Evolutionary conservation across 192 early-diverging fungal genomes (phyloP), one percentile per base, ranked within the genome.

Genomic region (Funneliformis mosseae): DNA sequence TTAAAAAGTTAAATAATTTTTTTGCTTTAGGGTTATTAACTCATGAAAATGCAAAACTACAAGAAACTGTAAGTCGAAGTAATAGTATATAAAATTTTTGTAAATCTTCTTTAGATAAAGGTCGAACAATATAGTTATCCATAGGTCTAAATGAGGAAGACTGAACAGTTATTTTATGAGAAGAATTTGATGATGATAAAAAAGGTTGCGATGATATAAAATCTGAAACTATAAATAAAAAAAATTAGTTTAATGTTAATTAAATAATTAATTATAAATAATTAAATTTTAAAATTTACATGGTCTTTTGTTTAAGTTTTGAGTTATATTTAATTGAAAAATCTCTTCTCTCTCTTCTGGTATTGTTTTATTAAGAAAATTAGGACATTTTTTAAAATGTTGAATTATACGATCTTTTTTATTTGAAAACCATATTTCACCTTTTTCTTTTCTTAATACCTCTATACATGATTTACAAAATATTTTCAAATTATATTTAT

Each of bases 381-480:
- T 25, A 55, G 48, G 7, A 74, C 72, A 74, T 55, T 74, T 74
- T 55, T 74, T 74, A 23, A 74, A 55, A 27, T 74, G 72, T 11
- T 11, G 23, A 33, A 74, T 28, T 74, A 74, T 74, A 25, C 72
- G 4, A 55, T 74, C 72, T 27, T 55, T 74, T 50, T 74, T 74
- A 27, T 74, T 74, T 46, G 45, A 46, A 74, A 74, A 74, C 21
- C 48, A 33, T 25, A 50, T 55, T 74, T 50, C 25, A 11, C 72
- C 72, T 27, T 23, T 23, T 25, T 46, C 38, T 4, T 74, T 23
- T 14, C 45, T 46, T 16, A 74, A 33, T n/a, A 9, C 14, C 55
- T 73, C 23, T 25, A 73, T 21, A 73, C 45, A 73, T n/a, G 71
- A 5, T n/a, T 73, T 73, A 48, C 71, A 73, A 74, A 28, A 74